phyloP scores from a whole-genome alignment of 768 basidiomycete genomes.

The Tricholoma sp. region DNA sequence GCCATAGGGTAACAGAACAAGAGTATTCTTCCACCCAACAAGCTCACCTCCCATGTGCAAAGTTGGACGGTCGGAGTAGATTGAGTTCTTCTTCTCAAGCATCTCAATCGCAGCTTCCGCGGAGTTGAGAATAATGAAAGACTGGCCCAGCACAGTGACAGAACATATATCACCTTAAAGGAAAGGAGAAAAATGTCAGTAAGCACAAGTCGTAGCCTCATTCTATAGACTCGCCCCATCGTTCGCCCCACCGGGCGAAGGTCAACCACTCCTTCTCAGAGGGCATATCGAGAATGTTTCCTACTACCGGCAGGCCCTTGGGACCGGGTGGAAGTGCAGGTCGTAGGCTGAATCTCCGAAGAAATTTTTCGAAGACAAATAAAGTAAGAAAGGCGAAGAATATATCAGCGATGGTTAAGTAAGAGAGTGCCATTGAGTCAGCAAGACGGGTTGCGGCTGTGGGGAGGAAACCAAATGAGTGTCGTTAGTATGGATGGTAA shows the following conservation, averaged over 20 bases:
- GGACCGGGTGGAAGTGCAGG: slow-evolving; percentile 45
- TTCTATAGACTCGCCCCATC: slow-evolving; percentile 35
- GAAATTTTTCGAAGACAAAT: slow-evolving; percentile 29
- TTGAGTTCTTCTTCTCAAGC: slow-evolving; percentile 61
- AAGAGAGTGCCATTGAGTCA: slow-evolving; percentile 23
- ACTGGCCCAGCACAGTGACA: slow-evolving; percentile 54
- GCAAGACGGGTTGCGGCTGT: slow-evolving; percentile 11
- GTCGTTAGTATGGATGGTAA: slow-evolving; percentile 13
- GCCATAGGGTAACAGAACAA: slow-evolving; percentile 52
- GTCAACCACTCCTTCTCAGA: slow-evolving; percentile 44
- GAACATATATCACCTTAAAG: slow-evolving; percentile 54
- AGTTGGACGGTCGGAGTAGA: slow-evolving; percentile 64
- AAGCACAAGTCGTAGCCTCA: neutral
- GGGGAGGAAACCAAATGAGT: slow-evolving; percentile 20
- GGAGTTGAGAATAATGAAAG: slow-evolving; percentile 52
- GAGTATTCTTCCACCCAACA: slow-evolving; percentile 52
- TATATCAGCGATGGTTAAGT: slow-evolving; percentile 26
- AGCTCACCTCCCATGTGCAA: slow-evolving; percentile 51
- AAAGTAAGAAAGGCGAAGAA: slow-evolving; percentile 28
- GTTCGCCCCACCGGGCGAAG: slow-evolving; percentile 47
- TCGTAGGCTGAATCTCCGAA: slow-evolving; percentile 14
- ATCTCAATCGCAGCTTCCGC: slow-evolving; percentile 47
- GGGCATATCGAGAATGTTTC: slow-evolving; percentile 52
- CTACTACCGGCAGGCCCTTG: slow-evolving; percentile 46
- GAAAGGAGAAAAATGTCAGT: neutral